Evolutionary conservation across 192 early-diverging fungal genomes (phyloP), one percentile per base, ranked within the genome.

Genomic region (Endogone sp.): DNA sequence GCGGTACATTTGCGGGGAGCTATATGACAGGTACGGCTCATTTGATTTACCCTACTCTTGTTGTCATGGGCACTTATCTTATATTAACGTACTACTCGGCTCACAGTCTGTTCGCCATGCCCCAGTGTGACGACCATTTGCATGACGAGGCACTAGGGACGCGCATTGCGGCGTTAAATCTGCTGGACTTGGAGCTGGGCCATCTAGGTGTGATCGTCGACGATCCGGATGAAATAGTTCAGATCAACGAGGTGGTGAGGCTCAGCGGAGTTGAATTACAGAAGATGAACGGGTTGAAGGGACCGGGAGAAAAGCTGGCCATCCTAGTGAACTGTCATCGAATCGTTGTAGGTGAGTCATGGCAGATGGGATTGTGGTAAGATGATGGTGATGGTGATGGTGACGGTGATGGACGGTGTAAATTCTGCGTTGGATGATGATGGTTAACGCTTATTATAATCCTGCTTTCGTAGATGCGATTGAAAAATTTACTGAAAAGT

Each of bases 141-240:
- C 84, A 80, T 20, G 90, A 92, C 63, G 86, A 89, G 62, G 82
- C 80, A 56, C 70, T 90, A 25, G 85, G 84, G 23, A 86, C 87
- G 64, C 84, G 86, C 29, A 86, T 90, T 28, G 88, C 86, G 2
- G 90, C 90, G 21, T 70, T 92, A 8, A 89, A 89, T 57, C 62
- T 88, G 31, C 76, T 88, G 8, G 89, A 86, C 22, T 63, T 92
- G 49, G 72, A 76, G 11, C 73, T 89, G 10, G 80, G 78, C 2
- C 85, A 92, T 63, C 59, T 92, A 57, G 88, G 89, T 1, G 79
- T 92, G 21, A 69, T 74, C 0, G 61, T 82, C 25, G 71, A 74
- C 3, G 68, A 79, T 63, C 69, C 61, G 9, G 66, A 73, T 31
- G 80, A 84, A 13, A 71, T 68, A 1, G 74, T 65, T 0, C 71